Evolutionary conservation across 1,139 yeast species (phyloP), one percentile per base, ranked within the genome.

Genomic region (Pichia sp.): DNA sequence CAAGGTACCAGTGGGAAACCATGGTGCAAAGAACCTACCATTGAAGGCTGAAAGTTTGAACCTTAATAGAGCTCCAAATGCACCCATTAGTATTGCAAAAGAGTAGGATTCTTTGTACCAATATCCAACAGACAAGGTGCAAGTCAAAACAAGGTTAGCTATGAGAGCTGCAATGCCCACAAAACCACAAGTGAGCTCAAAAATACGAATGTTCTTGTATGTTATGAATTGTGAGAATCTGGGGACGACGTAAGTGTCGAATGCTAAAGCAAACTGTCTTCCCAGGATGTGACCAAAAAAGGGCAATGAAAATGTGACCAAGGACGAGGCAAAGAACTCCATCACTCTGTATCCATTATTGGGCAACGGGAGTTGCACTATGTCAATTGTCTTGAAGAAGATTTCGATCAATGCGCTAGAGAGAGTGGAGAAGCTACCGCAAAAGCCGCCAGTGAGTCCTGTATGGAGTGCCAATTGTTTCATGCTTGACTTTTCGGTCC

Each of bases 351-450:
- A 90, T 0, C 90, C 97, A 5, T 81, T 74, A 60, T 82, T 84
- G 0, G 88, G 87, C 59, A 79, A 78, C 15, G 26, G 44, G 56
- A 54, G 73, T 44, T 67, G 66, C n/a, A 66, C 64, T 1, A 80
- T 66, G 66, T 84, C 77, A 1, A 84, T 76, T 3, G 87, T 72
- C 48, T 76, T 74, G 47, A 76, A 71, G 64, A 88, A 87, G 4
- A 80, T 70, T 59, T 87, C 93, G 13, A 85, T 64, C 43, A 90
- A 76, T 59, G 86, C 74, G 0, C 93, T 75, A 4, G 96, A 86
- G 63, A 89, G 90, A 0, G 97, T 87, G 1, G 97, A 88, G 46
- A 86, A 72, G 0, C 93, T 78, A 0, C 99, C 99, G 70, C 93
- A 90, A 62, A 83, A 85, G 0, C 98, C 99, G 0, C 93, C 84